Percentiles rank a stretch among this genome's conserved stretches.
Conservation (phyloP, 495 filamentous ascomycete genomes). For the Aspergillus taichungensis region DNA sequence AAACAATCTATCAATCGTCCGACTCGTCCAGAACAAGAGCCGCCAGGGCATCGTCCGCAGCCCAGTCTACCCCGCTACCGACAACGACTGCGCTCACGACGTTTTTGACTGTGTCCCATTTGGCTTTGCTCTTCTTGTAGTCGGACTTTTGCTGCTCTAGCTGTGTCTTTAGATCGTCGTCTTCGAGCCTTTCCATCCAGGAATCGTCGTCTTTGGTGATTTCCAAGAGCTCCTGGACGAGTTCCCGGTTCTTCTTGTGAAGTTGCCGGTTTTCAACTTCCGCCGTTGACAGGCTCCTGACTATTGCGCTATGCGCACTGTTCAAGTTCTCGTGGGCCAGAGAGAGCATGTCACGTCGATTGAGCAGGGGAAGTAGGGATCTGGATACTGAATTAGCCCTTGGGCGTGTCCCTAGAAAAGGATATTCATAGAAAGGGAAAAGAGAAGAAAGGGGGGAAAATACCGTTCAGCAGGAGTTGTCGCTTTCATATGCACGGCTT, state of each 20-base stretch:
- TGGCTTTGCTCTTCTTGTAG: constrained; percentile 46
- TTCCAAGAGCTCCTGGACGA: constrained; percentile 50
- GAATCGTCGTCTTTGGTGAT: constrained; percentile 49
- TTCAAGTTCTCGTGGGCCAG: constrained; percentile 49
- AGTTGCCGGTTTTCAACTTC: constrained; percentile 48
- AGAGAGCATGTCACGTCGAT: constrained; percentile 58
- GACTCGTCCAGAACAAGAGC: constrained; percentile 70
- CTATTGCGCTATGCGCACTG: constrained; percentile 36
- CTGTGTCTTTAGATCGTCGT: constrained; percentile 41
- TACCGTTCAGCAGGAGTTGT: constrained; percentile 61
- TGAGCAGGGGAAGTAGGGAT: constrained; percentile 53
- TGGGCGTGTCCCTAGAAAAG: not conserved
- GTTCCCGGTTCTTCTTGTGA: constrained; percentile 50
- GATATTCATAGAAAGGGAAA: not conserved
- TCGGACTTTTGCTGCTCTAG: constrained; percentile 49
- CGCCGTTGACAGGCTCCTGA: constrained; percentile 39
- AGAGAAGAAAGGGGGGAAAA: not conserved
- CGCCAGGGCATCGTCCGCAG: constrained; percentile 55
- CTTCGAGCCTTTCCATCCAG: constrained; percentile 41
- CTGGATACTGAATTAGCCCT: constrained; percentile 31
- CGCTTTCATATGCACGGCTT: constrained; percentile 62
- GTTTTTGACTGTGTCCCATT: constrained; percentile 67
- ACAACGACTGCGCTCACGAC: constrained; percentile 65
- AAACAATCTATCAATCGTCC: constrained; percentile 33
- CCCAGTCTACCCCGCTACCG: constrained; percentile 81